Conservation (phyloP, 148 eudicot species). For the Bassia scoparia region DNA sequence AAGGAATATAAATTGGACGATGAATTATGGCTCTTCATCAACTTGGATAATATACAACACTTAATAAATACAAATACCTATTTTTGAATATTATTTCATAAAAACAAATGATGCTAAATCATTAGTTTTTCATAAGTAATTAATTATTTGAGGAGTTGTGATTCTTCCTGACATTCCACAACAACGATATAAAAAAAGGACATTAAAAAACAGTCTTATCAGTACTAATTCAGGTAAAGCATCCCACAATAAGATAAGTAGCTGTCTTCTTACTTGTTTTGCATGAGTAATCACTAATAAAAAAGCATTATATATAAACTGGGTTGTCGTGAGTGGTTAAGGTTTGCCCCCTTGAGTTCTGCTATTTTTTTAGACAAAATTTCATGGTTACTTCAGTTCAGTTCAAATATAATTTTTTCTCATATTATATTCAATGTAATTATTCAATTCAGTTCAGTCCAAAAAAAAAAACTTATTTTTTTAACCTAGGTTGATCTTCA, state of each 20-base stretch:
- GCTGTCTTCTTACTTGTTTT: constrained; percentile 22
- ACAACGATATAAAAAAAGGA: constrained; percentile 8
- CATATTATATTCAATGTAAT: too few relatives aligned
- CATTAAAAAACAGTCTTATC: constrained; percentile 12
- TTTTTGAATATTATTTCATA: background rate
- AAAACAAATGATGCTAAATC: background rate
- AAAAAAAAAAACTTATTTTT: too few relatives aligned
- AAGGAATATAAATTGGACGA: background rate
- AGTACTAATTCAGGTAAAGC: constrained; percentile 28
- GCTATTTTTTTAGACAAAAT: too few relatives aligned
- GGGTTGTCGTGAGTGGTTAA: too few relatives aligned
- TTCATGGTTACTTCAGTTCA: too few relatives aligned
- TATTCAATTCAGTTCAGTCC: too few relatives aligned
- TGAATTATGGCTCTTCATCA: background rate
- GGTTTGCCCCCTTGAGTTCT: too few relatives aligned
- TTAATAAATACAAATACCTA: background rate
- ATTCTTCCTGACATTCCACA: constrained; percentile 19
- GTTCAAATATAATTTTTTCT: too few relatives aligned
- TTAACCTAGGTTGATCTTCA: too few relatives aligned
- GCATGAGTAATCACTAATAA: constrained; percentile 9
- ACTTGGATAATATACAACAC: background rate
- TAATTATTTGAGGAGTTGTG: constrained; percentile 1
- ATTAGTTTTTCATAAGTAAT: background rate
- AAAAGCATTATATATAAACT: background rate
- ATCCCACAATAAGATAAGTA: constrained; percentile 18